Evolutionary conservation across 2,329 filamentous ascomycete species (phyloP).

Genomic region (Cordyceps farinosa): DNA sequence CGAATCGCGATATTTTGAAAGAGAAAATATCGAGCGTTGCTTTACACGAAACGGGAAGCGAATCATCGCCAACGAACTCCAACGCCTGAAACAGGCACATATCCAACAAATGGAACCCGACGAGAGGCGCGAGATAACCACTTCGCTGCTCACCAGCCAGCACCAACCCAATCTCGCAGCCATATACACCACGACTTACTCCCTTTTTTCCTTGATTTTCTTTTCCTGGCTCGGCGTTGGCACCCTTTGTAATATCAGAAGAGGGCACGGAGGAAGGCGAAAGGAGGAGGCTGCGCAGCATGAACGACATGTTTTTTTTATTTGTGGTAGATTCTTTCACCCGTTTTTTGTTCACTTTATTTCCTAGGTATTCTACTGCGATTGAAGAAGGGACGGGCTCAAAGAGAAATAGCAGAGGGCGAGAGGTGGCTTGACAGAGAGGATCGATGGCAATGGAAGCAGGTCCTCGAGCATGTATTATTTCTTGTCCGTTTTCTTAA

Average conservation of each 20-base stretch:
- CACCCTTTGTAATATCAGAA: conserved; percentile 19
- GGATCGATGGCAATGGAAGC: conserved; percentile 28
- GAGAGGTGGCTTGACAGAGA: conserved; percentile 21
- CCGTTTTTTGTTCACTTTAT: conserved; percentile 17
- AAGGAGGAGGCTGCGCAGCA: conserved; percentile 1
- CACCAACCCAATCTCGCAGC: not conserved
- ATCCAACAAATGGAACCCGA: conserved; percentile 1
- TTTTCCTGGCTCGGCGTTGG: conserved; percentile 16
- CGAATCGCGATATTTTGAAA: not conserved
- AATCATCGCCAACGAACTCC: not conserved
- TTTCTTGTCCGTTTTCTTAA: conserved; percentile 32
- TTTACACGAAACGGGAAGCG: not conserved
- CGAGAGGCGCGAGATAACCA: conserved; percentile 22
- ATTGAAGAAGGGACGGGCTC: not conserved
- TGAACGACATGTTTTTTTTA: conserved; percentile 13
- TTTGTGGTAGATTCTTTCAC: conserved; percentile 4
- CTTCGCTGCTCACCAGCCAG: conserved; percentile 22
- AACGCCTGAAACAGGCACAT: not conserved
- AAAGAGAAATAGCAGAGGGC: conserved; percentile 25
- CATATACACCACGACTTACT: conserved; percentile 10
- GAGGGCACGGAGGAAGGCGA: conserved; percentile 10
- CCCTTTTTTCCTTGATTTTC: conserved; percentile 11
- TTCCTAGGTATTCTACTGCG: conserved; percentile 2
- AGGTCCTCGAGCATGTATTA: conserved; percentile 47
- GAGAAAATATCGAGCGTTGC: not conserved